phyloP scores from a whole-genome alignment of 805 yeast genomes.

The Candida suzukii region DNA sequence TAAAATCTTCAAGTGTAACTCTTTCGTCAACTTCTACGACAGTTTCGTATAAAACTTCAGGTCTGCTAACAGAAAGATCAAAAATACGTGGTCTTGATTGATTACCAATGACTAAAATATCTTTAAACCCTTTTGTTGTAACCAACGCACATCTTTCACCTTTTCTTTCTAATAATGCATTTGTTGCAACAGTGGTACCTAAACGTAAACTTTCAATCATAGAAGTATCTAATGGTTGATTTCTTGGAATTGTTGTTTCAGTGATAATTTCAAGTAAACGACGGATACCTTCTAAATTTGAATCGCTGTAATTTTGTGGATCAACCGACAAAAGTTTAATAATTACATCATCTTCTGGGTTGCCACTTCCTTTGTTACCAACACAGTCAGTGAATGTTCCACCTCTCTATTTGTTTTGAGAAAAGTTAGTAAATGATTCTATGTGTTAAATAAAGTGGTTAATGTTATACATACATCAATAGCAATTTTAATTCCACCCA shows the following conservation, averaged over 20 bases:
- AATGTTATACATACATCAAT: not conserved
- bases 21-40: conserved; percentile 89
- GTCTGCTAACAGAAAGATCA: conserved; percentile 67
- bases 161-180: conserved; percentile 86
- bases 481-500: not conserved
- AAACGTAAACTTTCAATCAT: conserved; percentile 64
- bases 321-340: conserved; percentile 83
- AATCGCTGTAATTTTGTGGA: conserved; percentile 80
- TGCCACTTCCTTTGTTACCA: conserved; percentile 36
- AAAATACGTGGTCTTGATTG: conserved; percentile 89
- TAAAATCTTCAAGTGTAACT: conserved; percentile 73
- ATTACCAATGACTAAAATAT: conserved; percentile 76
- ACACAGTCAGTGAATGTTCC: conserved; percentile 88
- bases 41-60: conserved; percentile 61
- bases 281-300: conserved; percentile 88
- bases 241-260: conserved; percentile 48
- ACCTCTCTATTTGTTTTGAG: conserved; percentile 41
- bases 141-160: conserved; percentile 83
- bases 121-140: conserved; percentile 85
- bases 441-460: no score
- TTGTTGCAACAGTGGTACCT: conserved; percentile 96
- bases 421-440: not conserved
- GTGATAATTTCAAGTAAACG: conserved; percentile 59
- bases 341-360: conserved; percentile 41
- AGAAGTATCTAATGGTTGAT: conserved; percentile 52